Evolutionary conservation across 2,329 filamentous ascomycete species (phyloP), one percentile per base, ranked within the genome.

Genomic region (Alternaria sp.): DNA sequence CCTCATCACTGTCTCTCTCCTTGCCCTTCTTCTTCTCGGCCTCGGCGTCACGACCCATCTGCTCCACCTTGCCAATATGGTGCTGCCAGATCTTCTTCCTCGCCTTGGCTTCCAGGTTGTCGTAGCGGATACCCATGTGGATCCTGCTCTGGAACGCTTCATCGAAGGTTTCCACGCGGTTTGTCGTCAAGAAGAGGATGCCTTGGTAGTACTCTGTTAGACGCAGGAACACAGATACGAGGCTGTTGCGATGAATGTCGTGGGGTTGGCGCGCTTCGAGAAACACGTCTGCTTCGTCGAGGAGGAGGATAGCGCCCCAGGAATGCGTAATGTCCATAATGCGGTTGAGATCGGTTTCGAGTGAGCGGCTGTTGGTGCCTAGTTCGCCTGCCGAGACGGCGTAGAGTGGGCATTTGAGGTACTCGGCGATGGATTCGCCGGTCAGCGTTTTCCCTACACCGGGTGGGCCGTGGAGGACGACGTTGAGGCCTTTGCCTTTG

Each of bases 191-290:
- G 82, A 97, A 96, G 5, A 97, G 79, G 57, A 97, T 96, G 4
- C 93, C 93, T 75, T 96, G 92, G 81, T 96, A 97, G 78, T 97
- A 97, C 79, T 97, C 94, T 0, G 97, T 84, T 60, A 95, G 85
- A 0, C 93, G 89, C 3, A 97, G 83, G 83, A 97, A 97, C 72
- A 97, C 93, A 77, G 90, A 92, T 56, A 97, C 93, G 1, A 96
- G 87, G 0, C 91, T 91, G 71, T 97, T 97, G 62, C 93, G 90
- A 75, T 93, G 90, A 56, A 96, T 90, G 71, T 97, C 92, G 67
- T 93, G 90, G 73, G 93, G 89, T 51, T 92, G 91, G 2, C 93
- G 89, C 78, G 92, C 91, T 82, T 96, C 92, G 10, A 97, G 83
- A 59, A 81, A 81, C 1, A 81, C 80, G 44, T 81, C 80, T 1